Percentiles rank a stretch among this genome's conserved stretches.
These are phyloP conservation scores for Aspergillus oerlinghausenensis DNA, from an alignment of 2,329 filamentous ascomycete genomes.

Conservation along the genomic window DNA sequence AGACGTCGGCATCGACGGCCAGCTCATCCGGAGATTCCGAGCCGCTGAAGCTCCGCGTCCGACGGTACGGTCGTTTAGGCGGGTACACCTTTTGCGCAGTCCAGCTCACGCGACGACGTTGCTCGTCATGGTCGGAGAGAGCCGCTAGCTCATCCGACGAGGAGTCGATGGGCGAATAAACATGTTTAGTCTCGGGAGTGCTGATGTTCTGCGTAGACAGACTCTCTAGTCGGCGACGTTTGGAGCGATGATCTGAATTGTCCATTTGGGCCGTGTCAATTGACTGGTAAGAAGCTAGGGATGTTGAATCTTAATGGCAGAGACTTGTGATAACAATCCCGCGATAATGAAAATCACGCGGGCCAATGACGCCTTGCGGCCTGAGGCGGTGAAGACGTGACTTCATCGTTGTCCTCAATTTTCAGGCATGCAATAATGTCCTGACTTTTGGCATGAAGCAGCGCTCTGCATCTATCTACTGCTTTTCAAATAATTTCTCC, in stretches of 20 bases:
- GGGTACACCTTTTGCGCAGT: conserved; percentile 26
- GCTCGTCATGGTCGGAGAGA: conserved; percentile 32
- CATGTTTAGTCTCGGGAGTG: not conserved
- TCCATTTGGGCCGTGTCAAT: conserved; percentile 19
- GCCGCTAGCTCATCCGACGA: conserved; percentile 39
- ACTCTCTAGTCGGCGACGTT: conserved; percentile 29
- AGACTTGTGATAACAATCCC: not conserved
- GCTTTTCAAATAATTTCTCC: not conserved
- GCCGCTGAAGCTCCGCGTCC: conserved; percentile 25
- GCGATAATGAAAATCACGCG: not conserved
- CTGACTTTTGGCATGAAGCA: not conserved
- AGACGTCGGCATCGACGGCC: conserved; percentile 33
- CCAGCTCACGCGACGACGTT: conserved; percentile 35
- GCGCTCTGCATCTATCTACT: not conserved
- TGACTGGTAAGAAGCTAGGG: not conserved
- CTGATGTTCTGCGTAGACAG: conserved; percentile 6
- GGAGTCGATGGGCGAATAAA: conserved; percentile 28
- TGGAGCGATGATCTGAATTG: conserved; percentile 19
- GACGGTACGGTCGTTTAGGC: conserved; percentile 23
- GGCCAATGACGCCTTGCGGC: not conserved
- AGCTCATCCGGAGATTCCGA: conserved; percentile 45
- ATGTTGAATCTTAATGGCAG: not conserved
- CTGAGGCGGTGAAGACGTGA: not conserved
- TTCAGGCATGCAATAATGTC: not conserved
- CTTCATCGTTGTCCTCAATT: not conserved